phyloP scores from a whole-genome alignment of 768 basidiomycete species.

The Solioccasus polychromus region DNA sequence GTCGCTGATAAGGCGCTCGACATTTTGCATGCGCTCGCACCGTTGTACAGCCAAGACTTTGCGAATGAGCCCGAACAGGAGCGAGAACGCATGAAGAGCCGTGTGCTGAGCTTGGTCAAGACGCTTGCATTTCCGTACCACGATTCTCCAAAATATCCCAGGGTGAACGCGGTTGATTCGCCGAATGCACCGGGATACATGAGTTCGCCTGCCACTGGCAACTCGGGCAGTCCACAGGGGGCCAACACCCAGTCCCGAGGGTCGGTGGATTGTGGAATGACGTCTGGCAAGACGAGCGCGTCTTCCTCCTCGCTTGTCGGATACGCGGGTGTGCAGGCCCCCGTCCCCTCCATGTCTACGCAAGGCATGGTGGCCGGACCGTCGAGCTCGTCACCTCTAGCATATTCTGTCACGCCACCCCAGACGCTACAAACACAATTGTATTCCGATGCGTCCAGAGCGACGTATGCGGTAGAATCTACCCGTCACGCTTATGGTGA shows the following conservation, averaged over 20 bases:
- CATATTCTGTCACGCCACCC: constrained; percentile 19
- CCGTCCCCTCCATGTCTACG: constrained; percentile 22
- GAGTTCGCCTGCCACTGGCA: constrained; percentile 58
- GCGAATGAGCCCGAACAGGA: constrained; percentile 45
- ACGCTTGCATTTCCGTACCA: constrained; percentile 83
- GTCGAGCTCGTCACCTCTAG: constrained; percentile 24
- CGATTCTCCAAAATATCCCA: constrained; percentile 55
- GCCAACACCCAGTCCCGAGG: constrained; percentile 20
- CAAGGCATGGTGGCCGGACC: constrained; percentile 16
- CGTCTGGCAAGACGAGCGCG: constrained; percentile 19
- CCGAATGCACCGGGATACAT: constrained; percentile 43
- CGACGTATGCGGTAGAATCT: constrained; percentile 18
- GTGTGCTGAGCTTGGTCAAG: constrained; percentile 63
- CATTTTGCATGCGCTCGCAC: constrained; percentile 68
- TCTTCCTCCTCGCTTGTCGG: constrained; percentile 27
- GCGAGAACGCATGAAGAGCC: constrained; percentile 57
- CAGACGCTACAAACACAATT: constrained; percentile 24
- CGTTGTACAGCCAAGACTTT: constrained; percentile 69
- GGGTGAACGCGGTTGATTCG: constrained; percentile 44
- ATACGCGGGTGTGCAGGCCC: constrained; percentile 20
- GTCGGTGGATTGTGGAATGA: constrained; percentile 25
- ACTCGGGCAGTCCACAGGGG: constrained; percentile 52
- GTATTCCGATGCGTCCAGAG: constrained; percentile 24
- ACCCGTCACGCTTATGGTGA: constrained; percentile 24
- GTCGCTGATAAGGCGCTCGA: constrained; percentile 75